These are phyloP conservation scores for Cutaneotrichosporon sp. DNA, from an alignment of 1,284 basidiomycete species.

Conservation along the genomic window DNA sequence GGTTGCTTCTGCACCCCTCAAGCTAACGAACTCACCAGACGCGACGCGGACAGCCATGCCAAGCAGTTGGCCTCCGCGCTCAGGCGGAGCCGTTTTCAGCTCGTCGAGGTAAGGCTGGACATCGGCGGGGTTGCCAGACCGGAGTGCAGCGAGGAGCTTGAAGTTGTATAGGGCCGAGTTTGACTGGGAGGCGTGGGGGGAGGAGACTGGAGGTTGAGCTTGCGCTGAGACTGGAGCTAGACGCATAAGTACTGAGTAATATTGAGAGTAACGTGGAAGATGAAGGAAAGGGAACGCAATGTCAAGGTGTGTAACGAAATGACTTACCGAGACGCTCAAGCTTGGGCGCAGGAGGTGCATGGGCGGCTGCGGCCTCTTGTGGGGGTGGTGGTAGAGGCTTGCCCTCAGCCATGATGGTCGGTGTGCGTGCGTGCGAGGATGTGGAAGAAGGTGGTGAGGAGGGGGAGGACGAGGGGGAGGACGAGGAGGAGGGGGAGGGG, in stretches of 20 bases:
- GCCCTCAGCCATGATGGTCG: not conserved
- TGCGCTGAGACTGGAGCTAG: not conserved
- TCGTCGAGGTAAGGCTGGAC: slow-evolving; percentile 81
- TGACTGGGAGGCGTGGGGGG: slow-evolving; percentile 1
- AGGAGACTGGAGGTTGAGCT: not conserved
- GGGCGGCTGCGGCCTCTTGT: not conserved
- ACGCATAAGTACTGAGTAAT: too few relatives aligned
- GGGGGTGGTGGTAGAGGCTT: slow-evolving; percentile 1
- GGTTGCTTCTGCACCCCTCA: not conserved
- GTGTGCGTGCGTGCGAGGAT: too few relatives aligned
- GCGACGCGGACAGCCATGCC: slow-evolving; percentile 83
- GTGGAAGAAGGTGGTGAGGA: not conserved
- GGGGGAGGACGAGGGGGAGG: not conserved
- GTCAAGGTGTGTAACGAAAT: not conserved
- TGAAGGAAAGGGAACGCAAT: not conserved
- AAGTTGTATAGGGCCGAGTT: slow-evolving; percentile 64
- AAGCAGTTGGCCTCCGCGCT: slow-evolving; percentile 64
- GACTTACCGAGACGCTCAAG: not conserved
- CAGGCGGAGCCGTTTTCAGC: slow-evolving; percentile 54
- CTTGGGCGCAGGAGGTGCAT: not conserved
- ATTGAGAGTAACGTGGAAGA: not conserved
- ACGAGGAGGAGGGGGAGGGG: not conserved
- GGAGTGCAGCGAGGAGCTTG: slow-evolving; percentile 70
- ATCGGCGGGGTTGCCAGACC: slow-evolving; percentile 65
- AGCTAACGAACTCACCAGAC: slow-evolving; percentile 56